phyloP scores from a whole-genome alignment of 257 asterid species.

The Voacanga thouarsii region DNA sequence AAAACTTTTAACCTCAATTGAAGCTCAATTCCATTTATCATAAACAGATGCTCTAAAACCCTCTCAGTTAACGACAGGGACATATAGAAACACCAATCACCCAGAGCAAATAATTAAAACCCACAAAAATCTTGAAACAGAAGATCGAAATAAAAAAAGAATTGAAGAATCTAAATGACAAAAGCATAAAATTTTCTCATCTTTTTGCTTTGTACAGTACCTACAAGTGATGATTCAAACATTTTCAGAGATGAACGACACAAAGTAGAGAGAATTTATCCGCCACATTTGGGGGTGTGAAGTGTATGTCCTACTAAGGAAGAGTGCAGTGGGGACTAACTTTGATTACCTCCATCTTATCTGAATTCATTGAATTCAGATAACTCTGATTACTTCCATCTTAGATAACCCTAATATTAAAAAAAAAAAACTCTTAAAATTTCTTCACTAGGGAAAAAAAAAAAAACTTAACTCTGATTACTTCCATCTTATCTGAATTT shows the following conservation, averaged over 20 bases:
- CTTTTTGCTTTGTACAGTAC: neutral
- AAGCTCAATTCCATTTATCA: neutral
- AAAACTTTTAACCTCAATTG: neutral
- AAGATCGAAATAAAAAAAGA: neutral
- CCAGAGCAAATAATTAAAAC: neutral
- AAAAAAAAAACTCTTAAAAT: too few relatives aligned
- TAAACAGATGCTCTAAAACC: neutral
- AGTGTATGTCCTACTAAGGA: too few relatives aligned
- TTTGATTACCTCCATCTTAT: too few relatives aligned
- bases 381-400: too few relatives aligned
- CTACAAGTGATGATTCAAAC: slow-evolving; percentile 16
- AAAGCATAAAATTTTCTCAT: neutral
- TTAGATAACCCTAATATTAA: too few relatives aligned
- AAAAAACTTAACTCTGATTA: too few relatives aligned
- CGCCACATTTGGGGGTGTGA: slow-evolving; percentile 30
- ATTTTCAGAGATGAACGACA: slow-evolving; percentile 12
- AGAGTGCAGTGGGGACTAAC: too few relatives aligned
- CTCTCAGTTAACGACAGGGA: neutral
- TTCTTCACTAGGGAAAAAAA: too few relatives aligned
- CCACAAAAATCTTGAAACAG: neutral
- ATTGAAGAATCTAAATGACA: neutral
- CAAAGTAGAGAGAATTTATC: slow-evolving; percentile 28
- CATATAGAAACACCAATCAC: neutral
- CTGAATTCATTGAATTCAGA: too few relatives aligned
- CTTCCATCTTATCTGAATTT: too few relatives aligned